Base-by-base conservation (phyloP, 2,329 filamentous ascomycete genomes). In the Pseudocercospora fijiensis region DNA sequence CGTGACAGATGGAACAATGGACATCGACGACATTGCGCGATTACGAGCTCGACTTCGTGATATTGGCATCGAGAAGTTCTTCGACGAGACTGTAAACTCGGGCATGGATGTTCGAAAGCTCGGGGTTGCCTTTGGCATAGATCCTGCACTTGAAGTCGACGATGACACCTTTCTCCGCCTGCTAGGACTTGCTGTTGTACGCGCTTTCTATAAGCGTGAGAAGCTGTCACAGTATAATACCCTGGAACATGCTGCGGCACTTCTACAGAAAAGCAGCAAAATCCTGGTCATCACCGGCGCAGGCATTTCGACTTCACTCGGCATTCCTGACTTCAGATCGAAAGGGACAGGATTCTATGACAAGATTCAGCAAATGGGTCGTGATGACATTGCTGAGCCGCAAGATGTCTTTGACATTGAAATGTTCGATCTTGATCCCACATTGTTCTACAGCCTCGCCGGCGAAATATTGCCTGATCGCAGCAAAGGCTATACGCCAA, bases 291-390 rank as follows among this genome's bases (percentile, higher is more conserved):
- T 99, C 69, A 98, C 95, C 0, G 95, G 95, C 58, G 95, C 95
- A 18, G 95, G 95, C 69, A 98, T 99, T 70, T 97, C 93, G 26
- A 99, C 95, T 0, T 96, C 92, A 58, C 86, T 99, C 20, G 95
- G 95, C 65, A 98, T 99, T 64, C 95, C 95, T 4, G 95, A 99
- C 77, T 99, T 99, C 75, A 89, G 95, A 69, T 97, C 93, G 58
- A 95, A 95, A 77, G 90, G 91, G 73, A 96, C 89, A 1, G 94
- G 94, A 57, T 88, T 98, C 61, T 98, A 98, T 79, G 89, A 92
- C 52, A 89, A 92, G 74, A 83, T 98, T 58, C 88, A 86, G 70
- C 86, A 91, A 72, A 84, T 95, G 65, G 92, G 92, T 6, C 83
- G 88, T 65, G 37, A 58, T 37, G 61, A 45, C 22, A 58, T 61